Evolutionary conservation across 139 green algal genomes (phyloP), one percentile per base, ranked within the genome.

Genomic region (Gonium pectorale): DNA sequence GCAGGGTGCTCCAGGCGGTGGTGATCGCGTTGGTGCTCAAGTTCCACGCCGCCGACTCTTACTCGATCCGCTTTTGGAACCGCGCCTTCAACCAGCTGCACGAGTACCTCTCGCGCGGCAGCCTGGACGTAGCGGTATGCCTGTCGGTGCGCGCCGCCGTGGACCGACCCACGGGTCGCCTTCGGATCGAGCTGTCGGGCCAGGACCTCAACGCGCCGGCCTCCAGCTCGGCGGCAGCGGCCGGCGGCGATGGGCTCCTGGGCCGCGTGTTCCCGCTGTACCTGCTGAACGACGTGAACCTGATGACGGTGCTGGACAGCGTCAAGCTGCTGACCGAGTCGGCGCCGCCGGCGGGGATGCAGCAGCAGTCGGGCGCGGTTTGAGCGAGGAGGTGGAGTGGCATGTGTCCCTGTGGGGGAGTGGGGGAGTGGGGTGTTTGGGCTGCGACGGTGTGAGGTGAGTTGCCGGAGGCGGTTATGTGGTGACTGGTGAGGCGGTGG

Each of bases 71-170:
- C 1, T 87, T 87, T 27, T 77, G 68, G 75, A 73, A 70, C 62
- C 49, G 51, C 35, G 86, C 74, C 51, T 90, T 91, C 54, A 62
- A 84, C 35, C 78, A 86, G 29, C 66, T 90, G 71, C 90, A 94
- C 68, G 56, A 82, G 66, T 89, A 93, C 77, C 74, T 96, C 37
- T 90, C 87, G 29, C 74, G 89, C 2, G 92, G 93, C 40, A 84
- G 80, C 56, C 78, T 96, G 66, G 92, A 96, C 73, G 46, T 93
- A 51, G 89, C 91, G n/a, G 49, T 93, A 56, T 95, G 87, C 66
- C 21, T 95, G 43, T 83, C 77, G 8, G 2, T 35, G 77, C 60
- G 77, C 26, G 77, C 77, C 11, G 64, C 77, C 41, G 73, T 83
- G 77, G 59, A 83, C 59, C 43, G 77, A 26, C 0, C 59, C 31